Base-by-base conservation (phyloP, 2,329 filamentous ascomycete species). In the Podosphaera xanthii region DNA sequence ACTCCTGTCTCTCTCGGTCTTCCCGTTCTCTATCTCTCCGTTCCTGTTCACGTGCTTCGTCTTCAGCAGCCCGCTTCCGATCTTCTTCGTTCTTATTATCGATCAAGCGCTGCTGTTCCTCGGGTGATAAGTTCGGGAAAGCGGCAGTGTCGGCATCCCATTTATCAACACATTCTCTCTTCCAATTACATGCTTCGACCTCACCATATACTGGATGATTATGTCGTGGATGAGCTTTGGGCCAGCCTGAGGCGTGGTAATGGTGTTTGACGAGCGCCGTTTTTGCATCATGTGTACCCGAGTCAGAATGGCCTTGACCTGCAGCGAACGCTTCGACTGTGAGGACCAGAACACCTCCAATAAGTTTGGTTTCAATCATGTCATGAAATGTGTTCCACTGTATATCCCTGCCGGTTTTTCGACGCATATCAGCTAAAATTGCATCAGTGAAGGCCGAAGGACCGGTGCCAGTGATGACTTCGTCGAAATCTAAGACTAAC, bases 181-280 rank as follows among this genome's bases (percentile, higher is more conserved):
- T 75, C 83, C 83, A 86, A 66, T 86, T 86, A 70, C 83, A 86
- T 63, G 76, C 73, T 67, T 86, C 83, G 0, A 86, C 82, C 68
- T 84, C 80, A 4, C 81, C 83, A 65, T 82, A 85, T 58, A 81
- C 78, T 0, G 82, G 82, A 67, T 87, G 83, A 54, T 74, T 81
- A 70, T 77, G 84, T 36, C 83, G 75, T 1, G 80, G 82, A 66
- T 87, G 83, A 2, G 74, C 73, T 58, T 76, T 77, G 2, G 83
- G 84, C 84, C 84, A 87, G 61, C 80, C 78, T 1, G 82, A 86
- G 0, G 84, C 84, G 68, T 87, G 84, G 65, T 86, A 87, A 69
- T 86, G 82, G 67, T 87, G 84, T 69, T 82, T 84, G 33, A 87
- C 82, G 1, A 87, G 72, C 1, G 84, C 83, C 30, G 76, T 76